phyloP scores from a whole-genome alignment of 1,139 yeast genomes.

The Suhomyces wounanorum region DNA sequence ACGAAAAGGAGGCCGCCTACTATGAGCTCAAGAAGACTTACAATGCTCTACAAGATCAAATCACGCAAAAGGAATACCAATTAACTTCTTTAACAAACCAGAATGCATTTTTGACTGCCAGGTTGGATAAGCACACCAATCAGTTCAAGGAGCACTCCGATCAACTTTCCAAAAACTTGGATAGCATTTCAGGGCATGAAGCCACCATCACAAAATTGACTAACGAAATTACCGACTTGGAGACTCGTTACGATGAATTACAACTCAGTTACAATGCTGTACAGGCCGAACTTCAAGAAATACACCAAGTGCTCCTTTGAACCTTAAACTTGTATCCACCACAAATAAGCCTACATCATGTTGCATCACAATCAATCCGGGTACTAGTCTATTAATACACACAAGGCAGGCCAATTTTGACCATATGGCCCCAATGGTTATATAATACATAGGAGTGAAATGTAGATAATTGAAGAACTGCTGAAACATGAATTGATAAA shows the following conservation, averaged over 20 bases:
- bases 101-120: slow-evolving; percentile 14
- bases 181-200: slow-evolving; percentile 10
- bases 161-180: slow-evolving; percentile 12
- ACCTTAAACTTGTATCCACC: neutral
- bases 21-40: slow-evolving; percentile 17
- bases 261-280: slow-evolving; percentile 9
- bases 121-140: slow-evolving; percentile 12
- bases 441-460: slow-evolving; percentile 4
- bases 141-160: slow-evolving; percentile 8
- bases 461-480: neutral
- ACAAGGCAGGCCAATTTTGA: neutral
- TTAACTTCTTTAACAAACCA: slow-evolving; percentile 17
- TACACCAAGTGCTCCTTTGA: slow-evolving; percentile 16
- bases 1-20: slow-evolving; percentile 17
- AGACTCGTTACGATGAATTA: slow-evolving; percentile 17
- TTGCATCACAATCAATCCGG: neutral
- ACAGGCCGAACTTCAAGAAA: slow-evolving; percentile 17
- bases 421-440: neutral
- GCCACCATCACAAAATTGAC: slow-evolving; percentile 8
- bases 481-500: neutral
- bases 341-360: neutral
- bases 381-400: slow-evolving; percentile 5
- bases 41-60: slow-evolving; percentile 15
- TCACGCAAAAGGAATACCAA: slow-evolving; percentile 21
- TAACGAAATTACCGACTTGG: slow-evolving; percentile 15